Conservation (phyloP, 129 eudicot genomes). For the Daucus carota region DH1_v3.0 NC_030388.2:29912001-29912500, state of each 20-base stretch:
- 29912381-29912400: not conserved
- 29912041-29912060: too few species aligned
- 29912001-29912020: too few species aligned
- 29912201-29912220: not conserved
- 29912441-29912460: not conserved
- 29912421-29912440: not conserved
- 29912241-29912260: not conserved
- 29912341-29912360: not conserved
- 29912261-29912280: not conserved
- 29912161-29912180: too few species aligned
- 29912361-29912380: not conserved
- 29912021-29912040: too few species aligned
- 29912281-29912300: not conserved
- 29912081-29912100: too few species aligned
- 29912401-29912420: not conserved
- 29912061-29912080: too few species aligned
- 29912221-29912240: conserved; percentile 17
- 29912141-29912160: too few species aligned
- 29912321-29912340: not conserved
- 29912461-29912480: not conserved
- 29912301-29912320: conserved; percentile 26
- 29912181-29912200: not conserved
- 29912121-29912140: too few species aligned
- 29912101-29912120: too few species aligned
- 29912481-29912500: conserved; percentile 27